Base-by-base conservation (phyloP, 2,329 filamentous ascomycete species). In the Penicillium expansum region DNA sequence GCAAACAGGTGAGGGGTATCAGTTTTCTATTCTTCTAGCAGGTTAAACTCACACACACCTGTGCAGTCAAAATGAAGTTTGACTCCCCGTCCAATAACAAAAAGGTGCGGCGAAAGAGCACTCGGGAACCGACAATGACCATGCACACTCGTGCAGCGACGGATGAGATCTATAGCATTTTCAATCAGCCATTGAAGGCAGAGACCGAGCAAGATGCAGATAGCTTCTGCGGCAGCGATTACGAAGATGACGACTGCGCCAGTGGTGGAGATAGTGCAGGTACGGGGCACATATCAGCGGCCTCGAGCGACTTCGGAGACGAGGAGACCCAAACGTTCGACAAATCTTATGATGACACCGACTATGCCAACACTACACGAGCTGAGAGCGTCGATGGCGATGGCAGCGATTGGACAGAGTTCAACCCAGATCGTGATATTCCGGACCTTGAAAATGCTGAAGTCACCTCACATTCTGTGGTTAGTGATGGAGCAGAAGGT, bases 131-230 rank as follows among this genome's bases (percentile, higher is more conserved):
- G n/a, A 99, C 94, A 1, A 97, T 99, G 92, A 99, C 94, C 0
- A 85, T 99, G 63, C 92, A 97, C 70, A 99, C 94, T 13, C 90
- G 86, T 66, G 93, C 94, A 62, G 94, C 94, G 5, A 97, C 93
- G 60, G 92, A 97, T 66, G 94, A 99, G 66, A 97, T 99, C 51
- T 97, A 97, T 68, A 92, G 92, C 56, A 91, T 99, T 47, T 99
- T 97, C 76, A 97, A 94, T 68, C 90, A 94, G 56, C 93, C 94
- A 1, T 74, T 93, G 35, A 82, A 82, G 60, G 77, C 78, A 3
- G 73, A 78, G 54, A 67, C 77, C 2, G 76, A 76, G 32, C 71
- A 75, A 51, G 83, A 80, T 24, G 80, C 81, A 2, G 86, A 91
- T 14, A 86, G 88, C 55, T 86, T 88, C 44, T 89, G 80, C 54